Percentiles rank a stretch among this genome's conserved stretches.
phyloP scores from a whole-genome alignment of 352 stramenopile species.

The Phytophthora pluvialis region DNA sequence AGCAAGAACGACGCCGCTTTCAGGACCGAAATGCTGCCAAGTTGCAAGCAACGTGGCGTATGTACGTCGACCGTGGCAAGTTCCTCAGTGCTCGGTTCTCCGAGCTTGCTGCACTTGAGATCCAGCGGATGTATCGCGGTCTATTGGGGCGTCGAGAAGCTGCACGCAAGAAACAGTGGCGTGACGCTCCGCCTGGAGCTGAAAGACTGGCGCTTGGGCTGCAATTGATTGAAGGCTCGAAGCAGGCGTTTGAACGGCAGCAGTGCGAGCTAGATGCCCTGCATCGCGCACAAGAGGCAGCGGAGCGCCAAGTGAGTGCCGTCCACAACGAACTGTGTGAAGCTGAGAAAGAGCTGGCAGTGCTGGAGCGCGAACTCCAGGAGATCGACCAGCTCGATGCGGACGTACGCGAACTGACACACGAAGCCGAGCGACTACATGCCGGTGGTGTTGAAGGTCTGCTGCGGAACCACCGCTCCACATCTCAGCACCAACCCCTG shows the following conservation, averaged over 20 bases:
- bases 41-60: constrained; percentile 90
- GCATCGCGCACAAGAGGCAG: constrained; percentile 89
- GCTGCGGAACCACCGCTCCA: constrained; percentile 34
- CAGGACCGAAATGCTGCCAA: constrained; percentile 73
- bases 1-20: constrained; percentile 45
- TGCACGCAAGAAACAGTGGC: constrained; percentile 82
- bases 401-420: constrained; percentile 91
- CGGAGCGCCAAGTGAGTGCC: constrained; percentile 88
- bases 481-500: constrained; percentile 45
- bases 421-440: constrained; percentile 90
- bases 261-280: constrained; percentile 93
- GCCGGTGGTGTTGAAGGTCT: constrained; percentile 64
- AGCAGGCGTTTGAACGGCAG: constrained; percentile 92
- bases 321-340: constrained; percentile 92
- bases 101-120: constrained; percentile 83
- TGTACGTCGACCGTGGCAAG: constrained; percentile 75
- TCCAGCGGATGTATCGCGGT: constrained; percentile 92
- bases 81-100: constrained; percentile 73
- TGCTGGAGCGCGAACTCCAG: constrained; percentile 91
- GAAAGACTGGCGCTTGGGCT: constrained; percentile 91
- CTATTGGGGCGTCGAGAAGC: constrained; percentile 76
- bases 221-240: constrained; percentile 93
- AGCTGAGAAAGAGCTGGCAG: constrained; percentile 89
- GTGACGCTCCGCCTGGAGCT: constrained; percentile 84
- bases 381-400: constrained; percentile 94